Base-by-base conservation (phyloP, 2,329 filamentous ascomycete species). In the Sclerotinia borealis region DNA sequence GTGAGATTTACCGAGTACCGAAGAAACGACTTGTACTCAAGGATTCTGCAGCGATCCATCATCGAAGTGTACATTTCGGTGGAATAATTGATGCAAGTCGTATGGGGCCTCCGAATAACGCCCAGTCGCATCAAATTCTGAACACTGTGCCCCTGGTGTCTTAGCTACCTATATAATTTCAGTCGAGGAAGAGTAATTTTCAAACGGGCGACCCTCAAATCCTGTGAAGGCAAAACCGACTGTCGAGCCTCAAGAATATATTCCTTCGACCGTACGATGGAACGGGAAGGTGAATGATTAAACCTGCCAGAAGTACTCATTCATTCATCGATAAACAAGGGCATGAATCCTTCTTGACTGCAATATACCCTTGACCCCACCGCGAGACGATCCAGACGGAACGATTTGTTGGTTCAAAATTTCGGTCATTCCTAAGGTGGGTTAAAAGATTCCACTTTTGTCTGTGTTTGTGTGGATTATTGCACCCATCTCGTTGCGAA, bases 311-410 rank as follows among this genome's bases (percentile, higher is more conserved):
- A 48, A 47, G 7, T n/a, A 55, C 29, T 45, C 25, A 52, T 43
- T 54, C 36, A 61, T 61, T 22, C 48, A 62, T 61, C 37, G 37
- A 62, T 62, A 56, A 29, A 56, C 59, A 62, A 48, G 59, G 50
- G 50, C 59, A 48, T 56, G 59, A 56, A 62, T 62, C 50, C 59
- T 52, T 62, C 50, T 15, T 62, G 41, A 48, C 10, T 56, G 51
- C 41, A 56, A 39, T 27, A 19, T 22, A 62, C 29, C 31, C 59
- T 48, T 62, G 41, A 62, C 39, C 31, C 39, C 59, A 50, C 59
- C 31, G 27, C 49, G 59, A 56, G 50, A 62, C 59, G 22, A 48
- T 48, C 59, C 59, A 62, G 50, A 56, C 50, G 59, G 59, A 56
- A 45, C n/a, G 31, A 37, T 22, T 29, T 25, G 39, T 61, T 47